Conservation (phyloP, 169 alveolate genomes). For the Pseudocohnilembus persalinus region DNA sequence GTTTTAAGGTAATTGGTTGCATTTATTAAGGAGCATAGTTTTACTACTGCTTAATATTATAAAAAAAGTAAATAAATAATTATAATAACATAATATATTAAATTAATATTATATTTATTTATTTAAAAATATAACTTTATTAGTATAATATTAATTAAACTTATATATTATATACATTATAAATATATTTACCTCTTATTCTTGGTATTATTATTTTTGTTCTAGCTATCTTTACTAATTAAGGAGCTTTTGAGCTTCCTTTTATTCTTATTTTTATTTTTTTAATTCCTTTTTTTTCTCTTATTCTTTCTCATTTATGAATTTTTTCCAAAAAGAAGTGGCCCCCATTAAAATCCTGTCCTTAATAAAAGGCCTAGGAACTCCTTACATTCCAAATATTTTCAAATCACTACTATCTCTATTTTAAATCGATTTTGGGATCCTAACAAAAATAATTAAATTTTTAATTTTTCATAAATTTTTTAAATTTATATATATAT, state of each 20-base stretch:
- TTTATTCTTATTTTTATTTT: background rate
- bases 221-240: background rate
- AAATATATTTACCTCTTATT: background rate
- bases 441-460: constrained; percentile 62
- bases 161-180: too few species aligned
- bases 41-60: too few species aligned
- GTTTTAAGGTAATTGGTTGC: too few species aligned
- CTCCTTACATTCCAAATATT: constrained; percentile 98
- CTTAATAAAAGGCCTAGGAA: constrained; percentile 69
- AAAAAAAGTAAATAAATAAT: too few species aligned
- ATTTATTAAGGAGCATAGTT: too few species aligned
- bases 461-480: constrained; percentile 57
- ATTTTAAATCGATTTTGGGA: constrained; percentile 97
- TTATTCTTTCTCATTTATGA: background rate
- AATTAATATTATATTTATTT: too few species aligned
- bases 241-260: background rate
- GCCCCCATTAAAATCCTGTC: background rate
- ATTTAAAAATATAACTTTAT: too few species aligned
- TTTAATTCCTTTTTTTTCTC: background rate
- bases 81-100: too few species aligned
- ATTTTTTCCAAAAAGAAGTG: background rate
- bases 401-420: constrained; percentile 93
- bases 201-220: background rate
- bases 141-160: too few species aligned
- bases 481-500: too few species aligned